Evolutionary conservation across 2,329 filamentous ascomycete species (phyloP), one percentile per base, ranked within the genome.

Genomic region (Scedosporium apiospermum): DNA sequence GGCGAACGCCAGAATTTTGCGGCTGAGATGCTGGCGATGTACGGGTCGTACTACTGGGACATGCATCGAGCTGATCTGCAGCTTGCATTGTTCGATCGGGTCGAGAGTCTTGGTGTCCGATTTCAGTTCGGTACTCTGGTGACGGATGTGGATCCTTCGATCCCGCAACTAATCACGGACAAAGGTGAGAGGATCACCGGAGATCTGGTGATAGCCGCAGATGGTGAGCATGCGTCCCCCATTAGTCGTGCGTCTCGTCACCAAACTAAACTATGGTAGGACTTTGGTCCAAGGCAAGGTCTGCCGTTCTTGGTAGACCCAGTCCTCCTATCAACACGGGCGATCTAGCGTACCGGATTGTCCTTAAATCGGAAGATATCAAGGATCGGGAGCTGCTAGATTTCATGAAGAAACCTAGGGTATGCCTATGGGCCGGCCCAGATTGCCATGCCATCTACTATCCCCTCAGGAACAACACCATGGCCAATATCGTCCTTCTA

Each of bases 271-370:
- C n/a, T n/a, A n/a, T n/a, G n/a, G n/a, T n/a, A n/a, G n/a, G n/a
- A n/a, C 26, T 80, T 51, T 79, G 77, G 68, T 76, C 73, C 6
- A 64, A 68, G 51, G 75, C 74, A 60, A 76, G 80, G 4, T 75
- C 78, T 62, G 69, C 73, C 4, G 71, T 84, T 16, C 67, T 82
- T 7, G 75, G 75, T 3, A 69, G 71, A 9, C 67, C 71, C 0
- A 75, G 79, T 65, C 77, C 78, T 0, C 79, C 81, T 1, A 70
- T 76, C 12, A 74, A 77, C 58, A 85, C 82, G 0, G 60, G 60
- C 27, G 60, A 62, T 57, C 26, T 62, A 57, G 60, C 60, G 2
- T 62, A 62, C 51, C 44, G 60, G 16, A 30, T 38, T n/a, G 46
- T 62, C 14, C 60, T 34, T 4, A 53, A 41, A 5, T 41, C 42